Percentiles rank a stretch among this genome's conserved stretches.
phyloP scores from a whole-genome alignment of 2,329 filamentous ascomycete species.

The Penicillium janthinellum region DNA sequence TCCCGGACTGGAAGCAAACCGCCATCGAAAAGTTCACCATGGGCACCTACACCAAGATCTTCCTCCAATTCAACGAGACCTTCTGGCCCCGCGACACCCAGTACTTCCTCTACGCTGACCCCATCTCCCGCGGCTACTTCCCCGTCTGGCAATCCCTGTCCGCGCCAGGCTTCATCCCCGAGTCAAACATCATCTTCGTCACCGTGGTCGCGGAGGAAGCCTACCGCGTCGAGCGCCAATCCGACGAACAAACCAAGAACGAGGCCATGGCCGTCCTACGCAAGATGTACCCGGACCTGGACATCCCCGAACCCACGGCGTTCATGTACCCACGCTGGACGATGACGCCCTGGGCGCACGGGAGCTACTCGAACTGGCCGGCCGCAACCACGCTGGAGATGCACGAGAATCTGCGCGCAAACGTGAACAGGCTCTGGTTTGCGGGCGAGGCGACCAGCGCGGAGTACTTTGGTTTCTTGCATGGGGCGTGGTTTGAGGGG shows the following conservation, averaged over 20 bases:
- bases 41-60: conserved; percentile 74
- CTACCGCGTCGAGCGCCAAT: conserved; percentile 61
- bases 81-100: conserved; percentile 64
- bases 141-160: conserved; percentile 68
- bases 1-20: conserved; percentile 66
- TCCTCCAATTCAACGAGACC: conserved; percentile 66
- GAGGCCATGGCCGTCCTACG: conserved; percentile 62
- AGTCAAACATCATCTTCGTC: conserved; percentile 66
- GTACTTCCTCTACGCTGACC: conserved; percentile 58
- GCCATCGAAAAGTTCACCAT: conserved; percentile 67
- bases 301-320: conserved; percentile 61
- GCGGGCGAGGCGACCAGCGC: conserved; percentile 65
- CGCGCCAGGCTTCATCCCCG: conserved; percentile 59
- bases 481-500: conserved; percentile 63
- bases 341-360: conserved; percentile 54
- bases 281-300: conserved; percentile 61
- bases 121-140: conserved; percentile 54
- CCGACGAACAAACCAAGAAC: conserved; percentile 58
- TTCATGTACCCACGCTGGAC: conserved; percentile 66
- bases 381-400: conserved; percentile 62
- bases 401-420: conserved; percentile 70
- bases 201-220: conserved; percentile 62
- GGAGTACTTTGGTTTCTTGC: conserved; percentile 66
- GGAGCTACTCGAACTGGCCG: conserved; percentile 71
- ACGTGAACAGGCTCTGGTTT: conserved; percentile 63